These are phyloP conservation scores for Solioccasus polychromus DNA, from an alignment of 768 basidiomycete genomes.

Conservation along the genomic window DNA sequence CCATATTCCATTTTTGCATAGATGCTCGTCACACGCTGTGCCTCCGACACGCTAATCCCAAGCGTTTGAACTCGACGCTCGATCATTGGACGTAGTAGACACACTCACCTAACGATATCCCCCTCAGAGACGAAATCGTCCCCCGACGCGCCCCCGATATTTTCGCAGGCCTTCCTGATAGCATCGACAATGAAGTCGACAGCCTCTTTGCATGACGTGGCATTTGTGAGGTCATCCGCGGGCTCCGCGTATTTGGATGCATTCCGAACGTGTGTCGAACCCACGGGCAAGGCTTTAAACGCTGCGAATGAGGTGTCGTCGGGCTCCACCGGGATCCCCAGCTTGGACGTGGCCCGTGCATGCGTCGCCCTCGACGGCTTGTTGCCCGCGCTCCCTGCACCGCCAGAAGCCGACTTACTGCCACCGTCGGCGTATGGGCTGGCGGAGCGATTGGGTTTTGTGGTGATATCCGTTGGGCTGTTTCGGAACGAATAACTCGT, in stretches of 20 bases:
- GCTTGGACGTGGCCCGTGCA: conserved; percentile 12
- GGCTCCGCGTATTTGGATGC: conserved; percentile 49
- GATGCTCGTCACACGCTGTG: conserved; percentile 79
- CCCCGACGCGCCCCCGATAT: conserved; percentile 45
- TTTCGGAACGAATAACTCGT: conserved; percentile 88
- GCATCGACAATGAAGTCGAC: conserved; percentile 72
- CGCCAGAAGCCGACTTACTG: not conserved
- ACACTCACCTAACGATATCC: conserved; percentile 76
- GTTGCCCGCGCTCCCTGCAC: conserved; percentile 7
- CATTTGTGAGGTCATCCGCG: conserved; percentile 59
- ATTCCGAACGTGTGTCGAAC: conserved; percentile 49
- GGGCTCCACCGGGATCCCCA: conserved; percentile 34
- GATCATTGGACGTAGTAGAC: not conserved
- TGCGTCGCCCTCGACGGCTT: conserved; percentile 31
- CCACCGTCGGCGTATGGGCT: not conserved
- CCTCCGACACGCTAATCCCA: conserved; percentile 65
- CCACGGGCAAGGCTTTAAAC: conserved; percentile 78
- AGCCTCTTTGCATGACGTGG: conserved; percentile 71
- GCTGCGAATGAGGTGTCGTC: conserved; percentile 57
- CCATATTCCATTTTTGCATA: conserved; percentile 94
- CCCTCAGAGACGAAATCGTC: conserved; percentile 54
- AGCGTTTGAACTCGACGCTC: not conserved
- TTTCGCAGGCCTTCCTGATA: conserved; percentile 65
- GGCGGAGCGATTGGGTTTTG: not conserved
- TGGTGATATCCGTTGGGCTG: conserved; percentile 36